These are phyloP conservation scores for Hygrocybe punicea DNA, from an alignment of 768 basidiomycete genomes.

Conservation along the genomic window DNA sequence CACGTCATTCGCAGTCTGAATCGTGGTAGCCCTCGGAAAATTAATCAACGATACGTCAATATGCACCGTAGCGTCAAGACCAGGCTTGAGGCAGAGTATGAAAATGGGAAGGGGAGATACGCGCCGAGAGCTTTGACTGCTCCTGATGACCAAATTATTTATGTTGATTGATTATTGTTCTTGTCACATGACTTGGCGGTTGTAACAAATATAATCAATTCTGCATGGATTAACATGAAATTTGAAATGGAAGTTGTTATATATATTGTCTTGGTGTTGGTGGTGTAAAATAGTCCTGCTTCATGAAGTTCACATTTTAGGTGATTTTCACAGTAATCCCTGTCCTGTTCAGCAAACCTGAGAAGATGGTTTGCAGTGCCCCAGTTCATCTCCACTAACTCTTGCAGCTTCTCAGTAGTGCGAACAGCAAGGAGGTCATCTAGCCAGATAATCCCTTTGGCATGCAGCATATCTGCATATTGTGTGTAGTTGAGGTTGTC, in stretches of 20 bases:
- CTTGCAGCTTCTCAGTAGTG: background rate
- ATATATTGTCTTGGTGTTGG: no score
- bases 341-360: conserved; percentile 1
- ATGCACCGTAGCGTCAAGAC: conserved; percentile 51
- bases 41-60: conserved; percentile 28
- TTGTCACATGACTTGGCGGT: no score
- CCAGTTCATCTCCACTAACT: background rate
- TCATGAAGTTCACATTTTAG: no score
- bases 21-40: no score
- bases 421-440: background rate
- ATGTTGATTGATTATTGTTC: no score
- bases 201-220: no score
- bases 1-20: no score
- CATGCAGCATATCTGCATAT: background rate
- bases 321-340: background rate
- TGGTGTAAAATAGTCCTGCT: no score
- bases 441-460: background rate
- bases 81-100: conserved; percentile 47
- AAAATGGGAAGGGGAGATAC: conserved; percentile 33
- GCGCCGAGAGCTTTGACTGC: conserved; percentile 28
- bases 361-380: conserved; percentile 2
- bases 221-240: no score
- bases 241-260: no score
- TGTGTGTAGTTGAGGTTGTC: background rate
- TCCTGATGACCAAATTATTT: no score